Evolutionary conservation across 1,139 yeast species (phyloP), one percentile per base, ranked within the genome.

Genomic region (Yamadazyma atmosphaerica): DNA sequence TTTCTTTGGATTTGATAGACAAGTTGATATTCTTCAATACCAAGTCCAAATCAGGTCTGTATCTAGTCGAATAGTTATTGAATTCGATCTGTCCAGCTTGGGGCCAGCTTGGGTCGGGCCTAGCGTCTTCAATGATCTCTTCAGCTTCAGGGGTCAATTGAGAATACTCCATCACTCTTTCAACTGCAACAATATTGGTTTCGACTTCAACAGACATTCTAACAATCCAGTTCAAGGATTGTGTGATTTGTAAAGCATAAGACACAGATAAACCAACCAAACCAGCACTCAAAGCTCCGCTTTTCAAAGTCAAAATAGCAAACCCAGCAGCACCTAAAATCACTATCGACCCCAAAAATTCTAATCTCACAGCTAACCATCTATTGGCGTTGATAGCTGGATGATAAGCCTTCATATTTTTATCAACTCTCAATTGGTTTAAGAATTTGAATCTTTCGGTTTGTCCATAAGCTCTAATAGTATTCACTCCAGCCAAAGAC

Each of bases 141-240:
- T 96, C 88, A 2, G 96, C 97, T 65, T 92, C 98, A 12, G 89
- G 72, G 31, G 70, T 68, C 50, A 92, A 72, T 30, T 66, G 60
- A 13, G 95, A 78, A 62, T 92, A 92, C 61, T 92, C 98, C 63
- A 86, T 70, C 41, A 90, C 83, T 72, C 98, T 83, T 66, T 92
- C 98, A 32, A 92, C 98, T 5, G 96, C 86, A 33, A 92, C 98
- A 67, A 92, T 90, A 60, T 90, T 90, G 10, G 97, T 88, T 60
- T 92, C 98, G 37, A 92, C 96, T 55, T 90, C 98, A 39, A 90
- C 98, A 0, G 96, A 88, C 98, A 90, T 90, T 65, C 98, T 77
- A 25, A 92, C 97, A 62, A 90, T 88, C 98, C 98, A 90, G 63
- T 90, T 90, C 63, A 92, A 76, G 0, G 96, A 77, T 63, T 90